Base-by-base conservation (phyloP, 2,329 filamentous ascomycete genomes). In the Eutypella sp. region DNA sequence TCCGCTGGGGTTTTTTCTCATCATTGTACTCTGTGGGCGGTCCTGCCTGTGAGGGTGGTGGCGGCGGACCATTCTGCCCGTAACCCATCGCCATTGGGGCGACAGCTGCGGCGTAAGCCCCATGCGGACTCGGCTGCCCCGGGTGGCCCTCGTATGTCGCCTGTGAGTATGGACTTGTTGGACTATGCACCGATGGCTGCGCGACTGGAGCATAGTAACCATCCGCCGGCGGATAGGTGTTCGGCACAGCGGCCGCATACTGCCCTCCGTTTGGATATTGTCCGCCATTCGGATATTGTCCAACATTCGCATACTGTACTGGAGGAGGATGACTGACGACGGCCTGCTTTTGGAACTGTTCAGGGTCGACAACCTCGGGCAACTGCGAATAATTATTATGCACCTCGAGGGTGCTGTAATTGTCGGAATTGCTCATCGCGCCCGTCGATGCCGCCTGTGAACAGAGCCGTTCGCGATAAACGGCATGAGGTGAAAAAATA, bases 1-100 rank as follows among this genome's bases (percentile, higher is more conserved):
- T 56, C 40, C 27, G 47, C 19, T 41, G 34, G 11, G 47, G 43
- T 13, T 49, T 33, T 19, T 49, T 50, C 48, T 52, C 42, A 5
- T 51, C 36, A 20, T 11, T 9, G 3, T 13, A 13, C n/a, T 22
- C 36, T 22, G 9, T 2, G 7, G 20, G 20, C 5, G 36, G 18
- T 22, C 9, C 39, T 11, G 40, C 24, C 7, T 20, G n/a, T n/a
- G n/a, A n/a, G n/a, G n/a, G n/a, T n/a, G n/a, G n/a, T n/a, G n/a
- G n/a, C n/a, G n/a, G n/a, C n/a, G n/a, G 18, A 9, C 31, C 16
- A 25, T 20, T 24, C 39, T 22, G 45, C 11, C 38, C 43, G 19
- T 44, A 40, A 27, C 48, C 46, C 3, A 41, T 34, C 27, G 48
- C 46, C 3, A 41, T 34, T 29, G 29, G 24, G 31, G 38, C 33